These are phyloP conservation scores for Paecilomyces sp. DNA, from an alignment of 2,329 filamentous ascomycete species.

Conservation along the genomic window DNA sequence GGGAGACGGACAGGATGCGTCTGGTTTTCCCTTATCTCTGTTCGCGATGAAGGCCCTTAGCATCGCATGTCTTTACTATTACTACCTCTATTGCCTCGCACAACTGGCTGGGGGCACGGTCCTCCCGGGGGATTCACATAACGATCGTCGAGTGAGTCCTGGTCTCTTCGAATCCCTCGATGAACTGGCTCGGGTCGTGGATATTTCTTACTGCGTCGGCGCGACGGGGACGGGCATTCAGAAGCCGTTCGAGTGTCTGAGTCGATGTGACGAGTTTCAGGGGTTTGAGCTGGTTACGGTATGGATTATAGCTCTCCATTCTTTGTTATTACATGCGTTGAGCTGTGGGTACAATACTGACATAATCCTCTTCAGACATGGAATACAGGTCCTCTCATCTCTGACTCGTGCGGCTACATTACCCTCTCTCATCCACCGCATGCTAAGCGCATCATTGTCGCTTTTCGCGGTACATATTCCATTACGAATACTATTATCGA, in stretches of 20 bases:
- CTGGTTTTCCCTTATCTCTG: background rate
- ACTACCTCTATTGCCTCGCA: background rate
- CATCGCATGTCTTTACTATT: background rate
- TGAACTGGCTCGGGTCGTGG: conserved; percentile 81
- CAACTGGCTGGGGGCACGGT: background rate
- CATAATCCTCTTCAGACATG: conserved; percentile 52
- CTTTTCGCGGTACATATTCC: conserved; percentile 92
- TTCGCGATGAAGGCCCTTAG: background rate
- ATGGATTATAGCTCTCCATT: background rate
- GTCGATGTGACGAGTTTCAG: conserved; percentile 77
- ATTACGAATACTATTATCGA: conserved; percentile 87
- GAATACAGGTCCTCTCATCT: conserved; percentile 80
- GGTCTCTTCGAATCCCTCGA: conserved; percentile 74
- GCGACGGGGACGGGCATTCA: conserved; percentile 60
- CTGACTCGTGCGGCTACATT: conserved; percentile 90
- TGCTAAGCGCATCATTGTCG: conserved; percentile 64
- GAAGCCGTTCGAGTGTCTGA: conserved; percentile 77
- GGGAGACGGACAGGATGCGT: background rate
- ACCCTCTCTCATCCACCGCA: conserved; percentile 67
- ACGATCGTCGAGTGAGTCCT: conserved; percentile 41
- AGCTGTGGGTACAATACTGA: background rate
- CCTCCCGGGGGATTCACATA: background rate
- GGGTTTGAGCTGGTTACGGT: conserved; percentile 66
- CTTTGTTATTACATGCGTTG: background rate
- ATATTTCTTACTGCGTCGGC: conserved; percentile 91